Evolutionary conservation across 805 yeast genomes (phyloP).

Genomic region (Lachancea cidri): DNA sequence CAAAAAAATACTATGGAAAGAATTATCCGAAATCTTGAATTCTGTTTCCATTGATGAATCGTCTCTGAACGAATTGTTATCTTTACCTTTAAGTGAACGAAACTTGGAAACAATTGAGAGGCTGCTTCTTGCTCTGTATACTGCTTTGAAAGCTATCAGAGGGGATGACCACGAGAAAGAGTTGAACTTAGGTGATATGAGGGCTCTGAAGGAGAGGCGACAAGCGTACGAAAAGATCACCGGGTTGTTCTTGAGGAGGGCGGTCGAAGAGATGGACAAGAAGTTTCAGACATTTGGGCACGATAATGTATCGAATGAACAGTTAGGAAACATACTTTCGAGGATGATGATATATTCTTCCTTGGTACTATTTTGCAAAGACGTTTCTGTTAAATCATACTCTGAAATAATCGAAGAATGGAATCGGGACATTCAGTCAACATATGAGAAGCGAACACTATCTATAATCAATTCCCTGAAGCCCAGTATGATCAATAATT

Average conservation of each 20-base stretch:
- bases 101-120: conserved; percentile 49
- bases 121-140: conserved; percentile 50
- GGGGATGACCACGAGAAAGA: conserved; percentile 39
- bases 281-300: conserved; percentile 39
- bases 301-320: conserved; percentile 28
- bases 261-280: conserved; percentile 39
- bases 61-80: conserved; percentile 44
- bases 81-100: conserved; percentile 43
- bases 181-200: conserved; percentile 55
- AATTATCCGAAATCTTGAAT: conserved; percentile 59
- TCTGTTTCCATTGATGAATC: conserved; percentile 63
- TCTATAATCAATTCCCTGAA: neutral
- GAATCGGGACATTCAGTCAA: conserved; percentile 31
- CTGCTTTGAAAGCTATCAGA: conserved; percentile 60
- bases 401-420: conserved; percentile 39
- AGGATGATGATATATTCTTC: conserved; percentile 44
- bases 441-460: conserved; percentile 30
- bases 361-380: conserved; percentile 52
- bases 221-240: conserved; percentile 54
- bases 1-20: conserved; percentile 67
- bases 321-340: conserved; percentile 32
- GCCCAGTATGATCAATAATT: neutral
- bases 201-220: conserved; percentile 64
- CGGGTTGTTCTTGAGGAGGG: conserved; percentile 43
- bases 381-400: conserved; percentile 46